These are phyloP conservation scores for Polygonum aviculare DNA, from an alignment of 148 eudicot species.

Conservation along the genomic window DNA sequence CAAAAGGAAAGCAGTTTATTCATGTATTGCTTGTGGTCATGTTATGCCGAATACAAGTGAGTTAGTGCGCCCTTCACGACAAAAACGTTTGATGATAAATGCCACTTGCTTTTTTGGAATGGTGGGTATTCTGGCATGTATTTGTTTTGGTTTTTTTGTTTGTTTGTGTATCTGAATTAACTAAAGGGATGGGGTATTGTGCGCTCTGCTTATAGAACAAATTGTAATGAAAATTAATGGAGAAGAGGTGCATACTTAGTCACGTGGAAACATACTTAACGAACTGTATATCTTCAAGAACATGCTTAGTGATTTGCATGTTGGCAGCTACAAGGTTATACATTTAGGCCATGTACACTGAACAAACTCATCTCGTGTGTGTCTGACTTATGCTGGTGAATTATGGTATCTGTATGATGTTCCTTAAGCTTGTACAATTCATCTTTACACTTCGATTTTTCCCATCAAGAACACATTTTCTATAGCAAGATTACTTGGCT, in stretches of 20 bases:
- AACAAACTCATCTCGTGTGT: not conserved
- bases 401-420: slow-evolving; percentile 1
- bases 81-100: not conserved
- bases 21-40: not conserved
- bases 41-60: not conserved
- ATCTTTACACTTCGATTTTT: not conserved
- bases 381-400: not conserved
- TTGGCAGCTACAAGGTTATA: not conserved
- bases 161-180: not conserved
- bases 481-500: slow-evolving; percentile 1
- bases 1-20: not conserved
- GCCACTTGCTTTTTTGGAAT: not conserved
- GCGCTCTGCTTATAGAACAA: not conserved
- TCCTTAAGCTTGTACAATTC: not conserved
- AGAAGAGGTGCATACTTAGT: not conserved
- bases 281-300: not conserved
- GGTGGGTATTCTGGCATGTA: not conserved
- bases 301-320: not conserved
- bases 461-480: not conserved
- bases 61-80: not conserved
- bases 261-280: not conserved
- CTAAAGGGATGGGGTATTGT: not conserved
- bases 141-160: not conserved
- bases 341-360: not conserved
- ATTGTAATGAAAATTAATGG: not conserved